Evolutionary conservation across 176 grass and related monocot species (phyloP).

Genomic region (Cenchrus purpureus): DNA sequence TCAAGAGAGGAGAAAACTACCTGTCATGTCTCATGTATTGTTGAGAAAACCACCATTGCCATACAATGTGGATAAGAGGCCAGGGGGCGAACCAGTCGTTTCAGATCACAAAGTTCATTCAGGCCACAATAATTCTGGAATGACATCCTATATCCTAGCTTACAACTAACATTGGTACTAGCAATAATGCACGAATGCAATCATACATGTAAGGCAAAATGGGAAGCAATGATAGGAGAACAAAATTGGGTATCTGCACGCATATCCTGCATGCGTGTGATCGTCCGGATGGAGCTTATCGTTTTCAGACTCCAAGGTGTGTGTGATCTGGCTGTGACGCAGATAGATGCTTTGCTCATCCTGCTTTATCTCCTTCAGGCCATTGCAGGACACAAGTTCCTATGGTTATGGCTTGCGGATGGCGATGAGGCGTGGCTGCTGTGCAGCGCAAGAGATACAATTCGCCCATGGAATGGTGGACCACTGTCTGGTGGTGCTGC

Average conservation of each 20-base stretch:
- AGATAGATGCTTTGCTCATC: not conserved
- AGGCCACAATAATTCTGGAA: slow-evolving; percentile 28
- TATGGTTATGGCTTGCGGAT: not conserved
- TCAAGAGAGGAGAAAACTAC: not conserved
- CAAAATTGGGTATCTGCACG: not conserved
- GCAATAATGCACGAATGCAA: not conserved
- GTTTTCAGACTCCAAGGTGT: slow-evolving; percentile 35
- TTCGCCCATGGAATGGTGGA: slow-evolving; percentile 7
- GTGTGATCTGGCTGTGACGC: slow-evolving; percentile 17
- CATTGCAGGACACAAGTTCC: slow-evolving; percentile 37
- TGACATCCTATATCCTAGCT: not conserved
- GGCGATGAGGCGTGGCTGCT: not conserved
- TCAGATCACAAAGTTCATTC: slow-evolving; percentile 5
- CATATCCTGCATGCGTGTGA: slow-evolving; percentile 22
- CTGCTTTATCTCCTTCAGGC: slow-evolving; percentile 35
- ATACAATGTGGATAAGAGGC: slow-evolving; percentile 38
- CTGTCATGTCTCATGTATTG: no score
- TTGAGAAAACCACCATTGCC: not conserved
- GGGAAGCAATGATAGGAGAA: not conserved
- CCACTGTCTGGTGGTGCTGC: not conserved
- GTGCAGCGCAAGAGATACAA: not conserved
- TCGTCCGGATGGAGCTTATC: slow-evolving; percentile 10
- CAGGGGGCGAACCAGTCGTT: not conserved
- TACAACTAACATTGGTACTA: not conserved
- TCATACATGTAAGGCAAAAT: not conserved